Conservation (phyloP, 768 basidiomycete species). For the Gelatoporia subvermispora region DNA sequence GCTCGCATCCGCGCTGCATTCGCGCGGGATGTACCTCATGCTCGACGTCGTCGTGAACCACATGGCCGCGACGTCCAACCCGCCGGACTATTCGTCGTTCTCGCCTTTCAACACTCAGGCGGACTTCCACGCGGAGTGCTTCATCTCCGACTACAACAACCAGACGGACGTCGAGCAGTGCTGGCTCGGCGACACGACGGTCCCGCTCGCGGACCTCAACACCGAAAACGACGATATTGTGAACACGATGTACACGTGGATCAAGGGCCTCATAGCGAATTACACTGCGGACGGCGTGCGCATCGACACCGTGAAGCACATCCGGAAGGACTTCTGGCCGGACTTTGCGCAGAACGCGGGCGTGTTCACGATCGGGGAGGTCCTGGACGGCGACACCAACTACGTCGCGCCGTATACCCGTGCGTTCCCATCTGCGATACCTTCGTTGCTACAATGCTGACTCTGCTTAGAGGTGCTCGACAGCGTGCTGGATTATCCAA, state of each 20-base stretch:
- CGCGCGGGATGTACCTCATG: slow-evolving; percentile 55
- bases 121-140: slow-evolving; percentile 37
- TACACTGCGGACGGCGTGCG: slow-evolving; percentile 52
- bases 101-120: slow-evolving; percentile 31
- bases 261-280: slow-evolving; percentile 38
- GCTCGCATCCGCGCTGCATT: slow-evolving; percentile 43
- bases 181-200: slow-evolving; percentile 51
- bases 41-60: slow-evolving; percentile 63
- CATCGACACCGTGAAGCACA: slow-evolving; percentile 57
- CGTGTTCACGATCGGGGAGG: slow-evolving; percentile 54
- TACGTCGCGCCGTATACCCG: slow-evolving; percentile 39
- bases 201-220: slow-evolving; percentile 56
- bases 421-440: slow-evolving; percentile 18
- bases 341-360: slow-evolving; percentile 43
- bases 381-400: slow-evolving; percentile 36
- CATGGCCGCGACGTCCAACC: slow-evolving; percentile 36
- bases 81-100: slow-evolving; percentile 16
- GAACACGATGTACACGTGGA: slow-evolving; percentile 41
- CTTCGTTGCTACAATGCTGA: no score
- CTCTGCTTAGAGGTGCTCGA: slow-evolving; percentile 33
- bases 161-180: slow-evolving; percentile 50
- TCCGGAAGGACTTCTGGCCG: slow-evolving; percentile 51
- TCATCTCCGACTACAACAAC: slow-evolving; percentile 38
- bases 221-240: slow-evolving; percentile 47
- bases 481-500: slow-evolving; percentile 46